Evolutionary conservation across 352 stramenopile species (phyloP).

Genomic region (Globisporangium polare): DNA sequence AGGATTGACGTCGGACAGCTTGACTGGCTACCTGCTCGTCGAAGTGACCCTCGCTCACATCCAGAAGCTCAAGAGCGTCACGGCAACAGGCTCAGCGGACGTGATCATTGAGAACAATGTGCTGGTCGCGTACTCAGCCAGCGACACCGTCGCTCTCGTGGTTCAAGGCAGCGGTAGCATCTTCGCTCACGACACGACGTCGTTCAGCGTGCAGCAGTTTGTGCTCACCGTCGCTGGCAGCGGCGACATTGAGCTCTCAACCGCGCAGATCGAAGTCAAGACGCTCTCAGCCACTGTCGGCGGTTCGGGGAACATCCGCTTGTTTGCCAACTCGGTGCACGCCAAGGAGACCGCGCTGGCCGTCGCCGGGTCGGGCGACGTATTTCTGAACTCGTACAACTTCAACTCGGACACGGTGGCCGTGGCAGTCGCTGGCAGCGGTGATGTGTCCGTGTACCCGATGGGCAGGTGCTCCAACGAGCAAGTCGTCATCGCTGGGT

Average conservation of each 20-base stretch:
- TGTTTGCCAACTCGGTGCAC: constrained; percentile 5
- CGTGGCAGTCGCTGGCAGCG: background rate
- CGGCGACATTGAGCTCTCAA: constrained; percentile 6
- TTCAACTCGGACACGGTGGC: background rate
- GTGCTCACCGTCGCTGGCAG: constrained; percentile 6
- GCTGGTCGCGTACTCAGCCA: background rate
- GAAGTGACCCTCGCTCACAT: constrained; percentile 4
- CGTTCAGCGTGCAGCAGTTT: constrained; percentile 2
- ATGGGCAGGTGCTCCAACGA: background rate
- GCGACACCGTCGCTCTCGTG: background rate
- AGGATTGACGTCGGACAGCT: background rate
- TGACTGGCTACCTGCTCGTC: constrained; percentile 6
- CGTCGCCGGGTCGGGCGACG: background rate
- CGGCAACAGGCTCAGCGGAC: background rate
- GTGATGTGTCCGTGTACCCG: constrained; percentile 11
- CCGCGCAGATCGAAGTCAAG: constrained; percentile 3
- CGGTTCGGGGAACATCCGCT: constrained; percentile 2
- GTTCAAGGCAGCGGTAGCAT: constrained; percentile 9
- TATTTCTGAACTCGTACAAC: constrained; percentile 9
- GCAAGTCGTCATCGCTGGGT: constrained; percentile 6
- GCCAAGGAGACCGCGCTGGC: background rate
- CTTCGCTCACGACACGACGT: constrained; percentile 2
- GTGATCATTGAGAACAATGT: constrained; percentile 9
- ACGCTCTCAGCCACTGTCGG: background rate
- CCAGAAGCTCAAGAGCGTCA: constrained; percentile 2